Percentiles rank a stretch among this genome's conserved stretches.
phyloP scores from a whole-genome alignment of 495 filamentous ascomycete genomes.

The Hapsidospora chrysogenum region DNA sequence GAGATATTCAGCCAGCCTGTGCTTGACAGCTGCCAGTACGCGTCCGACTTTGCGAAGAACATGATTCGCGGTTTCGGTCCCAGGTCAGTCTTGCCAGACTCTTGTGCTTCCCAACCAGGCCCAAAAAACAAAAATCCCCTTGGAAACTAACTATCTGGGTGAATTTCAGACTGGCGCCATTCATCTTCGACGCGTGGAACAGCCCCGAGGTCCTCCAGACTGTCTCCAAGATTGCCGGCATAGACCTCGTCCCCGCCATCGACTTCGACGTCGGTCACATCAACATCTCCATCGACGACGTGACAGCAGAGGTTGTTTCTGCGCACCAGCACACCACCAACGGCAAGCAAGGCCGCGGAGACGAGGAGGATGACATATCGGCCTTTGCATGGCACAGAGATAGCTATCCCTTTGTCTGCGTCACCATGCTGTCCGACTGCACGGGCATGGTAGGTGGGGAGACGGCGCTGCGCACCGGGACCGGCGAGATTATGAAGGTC shows the following conservation, averaged over 20 bases:
- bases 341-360: too few relatives aligned
- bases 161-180: conserved; percentile 30
- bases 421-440: conserved; percentile 60
- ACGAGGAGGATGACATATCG: conserved; percentile 37
- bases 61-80: not conserved
- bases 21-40: not conserved
- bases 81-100: too few relatives aligned
- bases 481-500: conserved; percentile 48
- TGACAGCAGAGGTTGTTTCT: too few relatives aligned
- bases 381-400: conserved; percentile 65
- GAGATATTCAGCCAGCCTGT: conserved; percentile 1
- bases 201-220: conserved; percentile 44
- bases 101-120: too few relatives aligned
- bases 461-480: conserved; percentile 45
- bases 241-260: conserved; percentile 52
- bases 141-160: too few relatives aligned
- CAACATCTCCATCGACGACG: conserved; percentile 39
- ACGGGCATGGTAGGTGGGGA: conserved; percentile 56
- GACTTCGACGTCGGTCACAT: conserved; percentile 62
- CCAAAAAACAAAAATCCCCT: too few relatives aligned
- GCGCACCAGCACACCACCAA: too few relatives aligned
- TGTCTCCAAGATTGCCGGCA: conserved; percentile 56
- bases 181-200: conserved; percentile 57
- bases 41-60: not conserved
- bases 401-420: conserved; percentile 63